Evolutionary conservation across 352 stramenopile genomes (phyloP).

Genomic region (Aphanomyces astaci): DNA sequence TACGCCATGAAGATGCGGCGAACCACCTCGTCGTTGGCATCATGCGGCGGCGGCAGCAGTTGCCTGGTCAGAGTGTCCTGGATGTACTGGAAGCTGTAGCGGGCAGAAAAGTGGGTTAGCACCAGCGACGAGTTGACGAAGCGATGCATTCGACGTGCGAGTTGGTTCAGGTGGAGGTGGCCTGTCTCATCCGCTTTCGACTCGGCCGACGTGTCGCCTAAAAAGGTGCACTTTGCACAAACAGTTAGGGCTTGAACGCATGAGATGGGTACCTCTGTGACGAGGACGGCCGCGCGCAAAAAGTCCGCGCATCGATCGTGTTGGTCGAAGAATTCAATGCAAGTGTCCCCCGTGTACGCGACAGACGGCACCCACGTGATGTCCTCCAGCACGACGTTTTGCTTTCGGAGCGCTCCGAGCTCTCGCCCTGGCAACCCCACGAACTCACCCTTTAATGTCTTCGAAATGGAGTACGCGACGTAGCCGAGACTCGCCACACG

Average conservation of each 20-base stretch:
- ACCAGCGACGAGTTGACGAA: constrained; percentile 49
- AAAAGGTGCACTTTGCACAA: constrained; percentile 37
- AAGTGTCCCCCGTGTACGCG: constrained; percentile 80
- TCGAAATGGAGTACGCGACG: constrained; percentile 55
- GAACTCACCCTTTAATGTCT: constrained; percentile 45
- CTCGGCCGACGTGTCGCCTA: constrained; percentile 38
- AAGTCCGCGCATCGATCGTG: constrained; percentile 35
- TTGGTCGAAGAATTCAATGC: constrained; percentile 43
- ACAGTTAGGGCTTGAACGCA: neutral
- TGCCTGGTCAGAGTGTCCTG: constrained; percentile 28
- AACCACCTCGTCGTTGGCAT: no score
- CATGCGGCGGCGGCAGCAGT: constrained; percentile 31
- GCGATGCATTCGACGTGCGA: constrained; percentile 34
- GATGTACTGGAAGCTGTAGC: constrained; percentile 39
- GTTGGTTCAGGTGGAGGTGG: constrained; percentile 69
- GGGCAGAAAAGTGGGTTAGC: constrained; percentile 67
- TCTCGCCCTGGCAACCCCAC: constrained; percentile 32
- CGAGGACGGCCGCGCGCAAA: constrained; percentile 51
- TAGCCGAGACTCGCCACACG: constrained; percentile 71
- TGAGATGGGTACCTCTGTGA: constrained; percentile 57
- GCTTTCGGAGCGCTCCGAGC: constrained; percentile 39
- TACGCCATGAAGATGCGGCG: constrained; percentile 7
- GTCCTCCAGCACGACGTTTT: constrained; percentile 40
- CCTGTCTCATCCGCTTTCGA: constrained; percentile 43
- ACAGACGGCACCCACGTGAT: constrained; percentile 40